Evolutionary conservation across 257 asterid species (phyloP), one percentile per base, ranked within the genome.

Genomic region (Avicennia marina): DNA sequence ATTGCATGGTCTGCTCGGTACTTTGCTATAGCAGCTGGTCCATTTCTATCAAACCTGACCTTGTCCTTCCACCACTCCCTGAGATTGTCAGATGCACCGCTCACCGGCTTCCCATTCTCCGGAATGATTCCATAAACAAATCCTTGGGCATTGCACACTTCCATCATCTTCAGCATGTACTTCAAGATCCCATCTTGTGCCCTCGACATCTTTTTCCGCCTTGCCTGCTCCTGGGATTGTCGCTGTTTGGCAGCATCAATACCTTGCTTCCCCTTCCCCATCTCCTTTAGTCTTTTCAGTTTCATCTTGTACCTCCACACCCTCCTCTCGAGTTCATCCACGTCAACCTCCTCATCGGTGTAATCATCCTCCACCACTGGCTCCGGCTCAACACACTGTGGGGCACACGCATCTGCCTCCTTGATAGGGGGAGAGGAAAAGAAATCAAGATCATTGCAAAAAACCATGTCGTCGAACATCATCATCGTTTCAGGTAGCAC

Each of bases 1-100:
- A 78, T 64, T 0, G 62, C 56, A 34, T 85, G 63, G 24, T 79
- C 97, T 0, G 74, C 67, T 62, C 72, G 83, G 75, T 85, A 83
- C 54, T 86, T 85, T 0, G 79, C 63, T 18, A 89, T 81, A 0
- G 95, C 95, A 2, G 90, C 95, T 0, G 97, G 97, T 1, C 95
- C 97, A 9, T 89, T 89, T 0, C 95, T 82, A 45, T 89, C 94
- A 15, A 89, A 89, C 12, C 95, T 55, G 29, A 89, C 97, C 55
- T 81, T 86, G 8, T 86, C 97, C 76, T 89, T 89, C 97, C 97
- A 89, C 97, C 97, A 89, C 72, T 83, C 95, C 41, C 97, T 58
- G 22, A 85, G 87, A 66, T 86, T 86, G 44, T 89, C 97, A 0
- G 97, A 89, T 15, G 97, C 90, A 21, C 97, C 97, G 21, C 94